A percentile compares a stretch with the other conserved stretches of the same genome.
These are phyloP conservation scores for Phytophthora brassicae DNA, from an alignment of 352 stramenopile genomes.

Conservation along the genomic window DNA sequence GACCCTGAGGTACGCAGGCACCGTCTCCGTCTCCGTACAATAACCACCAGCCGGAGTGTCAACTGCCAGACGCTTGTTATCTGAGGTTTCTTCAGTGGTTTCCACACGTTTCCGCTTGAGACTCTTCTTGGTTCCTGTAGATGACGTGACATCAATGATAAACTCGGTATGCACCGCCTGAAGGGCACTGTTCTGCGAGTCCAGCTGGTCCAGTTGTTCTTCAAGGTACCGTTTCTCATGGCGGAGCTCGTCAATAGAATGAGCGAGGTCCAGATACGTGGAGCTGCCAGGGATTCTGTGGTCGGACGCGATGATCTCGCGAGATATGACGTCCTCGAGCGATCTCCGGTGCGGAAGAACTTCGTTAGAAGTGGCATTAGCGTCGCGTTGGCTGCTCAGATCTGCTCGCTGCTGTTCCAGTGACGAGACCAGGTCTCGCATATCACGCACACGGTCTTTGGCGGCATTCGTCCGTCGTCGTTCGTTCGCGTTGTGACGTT, in stretches of 20 bases:
- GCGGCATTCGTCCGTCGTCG: constrained; percentile 43
- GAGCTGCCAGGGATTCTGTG: constrained; percentile 28
- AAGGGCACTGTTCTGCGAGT: constrained; percentile 47
- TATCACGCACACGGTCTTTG: constrained; percentile 42
- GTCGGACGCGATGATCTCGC: constrained; percentile 18
- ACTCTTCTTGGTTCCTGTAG: constrained; percentile 18
- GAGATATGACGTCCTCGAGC: constrained; percentile 24
- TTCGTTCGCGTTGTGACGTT: constrained; percentile 52
- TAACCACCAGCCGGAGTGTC: constrained; percentile 31
- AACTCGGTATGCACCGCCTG: constrained; percentile 44
- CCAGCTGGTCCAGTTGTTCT: constrained; percentile 44
- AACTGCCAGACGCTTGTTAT: constrained; percentile 18
- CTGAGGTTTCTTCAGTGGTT: constrained; percentile 2
- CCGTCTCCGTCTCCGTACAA: constrained; percentile 40
- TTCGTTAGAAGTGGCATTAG: constrained; percentile 20
- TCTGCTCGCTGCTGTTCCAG: constrained; percentile 30
- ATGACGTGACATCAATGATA: constrained; percentile 18
- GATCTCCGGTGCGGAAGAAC: constrained; percentile 24
- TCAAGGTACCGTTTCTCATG: constrained; percentile 45
- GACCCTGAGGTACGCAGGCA: constrained; percentile 41
- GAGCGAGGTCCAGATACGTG: constrained; percentile 39
- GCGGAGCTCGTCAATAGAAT: constrained; percentile 35
- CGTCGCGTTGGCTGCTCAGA: constrained; percentile 23
- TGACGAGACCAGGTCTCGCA: constrained; percentile 36
- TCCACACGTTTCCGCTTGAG: constrained; percentile 40